Conservation (phyloP, 1,284 basidiomycete species). For the Apiotrichum laibachii region DNA sequence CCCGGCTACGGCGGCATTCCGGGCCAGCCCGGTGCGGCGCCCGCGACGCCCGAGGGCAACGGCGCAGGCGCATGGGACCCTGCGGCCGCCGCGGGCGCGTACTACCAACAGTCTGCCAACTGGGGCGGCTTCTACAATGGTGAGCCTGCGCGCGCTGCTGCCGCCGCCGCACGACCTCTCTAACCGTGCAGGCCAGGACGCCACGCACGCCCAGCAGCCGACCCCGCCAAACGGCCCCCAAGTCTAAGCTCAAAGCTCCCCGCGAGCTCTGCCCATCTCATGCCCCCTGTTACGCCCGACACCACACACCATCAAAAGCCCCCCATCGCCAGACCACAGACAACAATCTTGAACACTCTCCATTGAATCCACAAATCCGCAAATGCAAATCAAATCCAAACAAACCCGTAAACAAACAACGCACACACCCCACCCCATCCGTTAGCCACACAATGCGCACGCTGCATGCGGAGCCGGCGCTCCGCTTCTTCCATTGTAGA, state of each 20-base stretch:
- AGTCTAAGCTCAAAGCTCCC: not conserved
- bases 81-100: constrained; percentile 26
- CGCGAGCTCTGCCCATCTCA: not conserved
- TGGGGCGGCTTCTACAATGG: constrained; percentile 44
- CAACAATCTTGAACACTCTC: not conserved
- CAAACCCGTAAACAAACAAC: no score
- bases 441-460: no score
- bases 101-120: constrained; percentile 36
- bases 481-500: no score
- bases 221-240: constrained; percentile 10
- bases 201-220: constrained; percentile 10
- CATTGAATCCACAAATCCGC: no score
- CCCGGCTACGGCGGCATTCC: constrained; percentile 40
- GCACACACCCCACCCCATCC: no score
- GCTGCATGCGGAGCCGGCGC: no score
- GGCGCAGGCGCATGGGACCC: constrained; percentile 37
- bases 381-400: no score
- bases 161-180: not conserved
- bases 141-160: not conserved
- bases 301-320: not conserved
- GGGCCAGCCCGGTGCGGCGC: constrained; percentile 40
- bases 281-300: not conserved
- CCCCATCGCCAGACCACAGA: not conserved
- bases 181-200: constrained; percentile 9
- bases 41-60: constrained; percentile 13